Evolutionary conservation across 2,329 filamentous ascomycete species (phyloP).

Genomic region (Chalaropsis ovoidea): DNA sequence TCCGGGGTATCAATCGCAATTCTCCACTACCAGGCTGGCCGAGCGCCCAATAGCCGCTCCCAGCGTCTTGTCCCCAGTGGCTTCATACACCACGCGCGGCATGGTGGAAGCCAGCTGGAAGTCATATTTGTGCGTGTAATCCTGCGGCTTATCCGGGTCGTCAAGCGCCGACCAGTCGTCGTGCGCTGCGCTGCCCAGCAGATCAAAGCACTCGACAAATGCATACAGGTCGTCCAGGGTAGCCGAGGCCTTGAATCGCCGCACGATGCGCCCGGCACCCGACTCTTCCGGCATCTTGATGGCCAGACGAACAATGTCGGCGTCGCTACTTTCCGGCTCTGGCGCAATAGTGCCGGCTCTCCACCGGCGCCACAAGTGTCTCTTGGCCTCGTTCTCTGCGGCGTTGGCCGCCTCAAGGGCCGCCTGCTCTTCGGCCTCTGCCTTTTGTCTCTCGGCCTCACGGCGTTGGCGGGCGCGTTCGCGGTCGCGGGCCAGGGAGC

Average conservation of each 20-base stretch:
- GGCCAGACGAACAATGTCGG: slow-evolving; percentile 62
- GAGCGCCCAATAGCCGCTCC: slow-evolving; percentile 66
- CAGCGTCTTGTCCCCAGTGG: slow-evolving; percentile 56
- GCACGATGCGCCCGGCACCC: slow-evolving; percentile 63
- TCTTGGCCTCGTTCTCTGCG: slow-evolving; percentile 37
- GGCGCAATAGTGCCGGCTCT: slow-evolving; percentile 54
- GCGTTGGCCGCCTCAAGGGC: slow-evolving; percentile 54
- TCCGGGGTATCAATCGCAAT: slow-evolving; percentile 31
- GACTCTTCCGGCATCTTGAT: slow-evolving; percentile 51
- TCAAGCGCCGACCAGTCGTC: slow-evolving; percentile 31
- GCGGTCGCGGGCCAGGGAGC: slow-evolving; percentile 76
- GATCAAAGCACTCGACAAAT: slow-evolving; percentile 82
- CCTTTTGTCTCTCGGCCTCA: slow-evolving; percentile 55
- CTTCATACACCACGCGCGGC: slow-evolving; percentile 69
- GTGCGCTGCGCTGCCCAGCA: slow-evolving; percentile 37
- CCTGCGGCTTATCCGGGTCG: slow-evolving; percentile 42
- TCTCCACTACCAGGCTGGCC: slow-evolving; percentile 83
- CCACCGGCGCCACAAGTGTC: slow-evolving; percentile 69
- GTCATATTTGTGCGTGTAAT: slow-evolving; percentile 70
- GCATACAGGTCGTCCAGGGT: slow-evolving; percentile 84
- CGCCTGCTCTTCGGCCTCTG: slow-evolving; percentile 53
- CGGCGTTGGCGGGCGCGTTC: slow-evolving; percentile 67
- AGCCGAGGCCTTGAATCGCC: slow-evolving; percentile 60
- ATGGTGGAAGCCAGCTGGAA: slow-evolving; percentile 80
- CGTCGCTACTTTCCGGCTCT: slow-evolving; percentile 55